Conservation (phyloP, 768 basidiomycete genomes). For the Agrocybe pediades region DNA sequence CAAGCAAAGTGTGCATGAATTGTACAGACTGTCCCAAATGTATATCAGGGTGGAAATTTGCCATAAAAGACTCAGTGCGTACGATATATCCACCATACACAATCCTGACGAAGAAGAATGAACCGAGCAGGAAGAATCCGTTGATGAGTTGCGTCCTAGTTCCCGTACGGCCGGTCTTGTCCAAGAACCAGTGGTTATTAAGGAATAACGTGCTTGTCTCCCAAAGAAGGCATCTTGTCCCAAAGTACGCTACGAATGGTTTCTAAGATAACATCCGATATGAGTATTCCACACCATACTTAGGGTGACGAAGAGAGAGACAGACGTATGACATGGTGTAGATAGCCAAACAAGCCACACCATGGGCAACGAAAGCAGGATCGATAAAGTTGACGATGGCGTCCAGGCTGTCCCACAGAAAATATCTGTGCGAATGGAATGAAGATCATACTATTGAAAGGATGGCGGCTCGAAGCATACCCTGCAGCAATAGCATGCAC, state of each 20-base stretch:
- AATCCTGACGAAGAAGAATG: slow-evolving; percentile 73
- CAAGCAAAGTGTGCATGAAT: slow-evolving; percentile 62
- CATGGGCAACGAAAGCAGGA: slow-evolving; percentile 78
- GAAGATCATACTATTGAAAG: neutral
- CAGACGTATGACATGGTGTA: slow-evolving; percentile 74
- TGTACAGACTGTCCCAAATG: slow-evolving; percentile 53
- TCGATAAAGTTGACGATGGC: slow-evolving; percentile 68
- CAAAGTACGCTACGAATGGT: slow-evolving; percentile 82
- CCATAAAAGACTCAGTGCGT: slow-evolving; percentile 16
- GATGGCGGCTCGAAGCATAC: slow-evolving; percentile 30
- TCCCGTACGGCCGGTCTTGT: slow-evolving; percentile 76
- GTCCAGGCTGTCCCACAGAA: slow-evolving; percentile 84
- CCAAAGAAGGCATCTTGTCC: slow-evolving; percentile 78
- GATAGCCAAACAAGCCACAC: slow-evolving; percentile 65
- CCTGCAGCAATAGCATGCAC: slow-evolving; percentile 72
- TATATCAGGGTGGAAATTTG: neutral
- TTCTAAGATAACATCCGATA: slow-evolving; percentile 35
- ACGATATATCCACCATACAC: slow-evolving; percentile 64
- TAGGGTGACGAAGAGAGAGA: neutral
- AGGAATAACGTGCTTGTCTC: slow-evolving; percentile 87
- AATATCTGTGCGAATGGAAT: slow-evolving; percentile 49
- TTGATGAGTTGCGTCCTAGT: slow-evolving; percentile 69
- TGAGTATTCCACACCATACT: slow-evolving; percentile 1
- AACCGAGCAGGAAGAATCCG: slow-evolving; percentile 61
- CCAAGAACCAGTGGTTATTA: slow-evolving; percentile 85